Conservation (phyloP, 208 protist genomes). For the Trypanosoma melophagium region DNA sequence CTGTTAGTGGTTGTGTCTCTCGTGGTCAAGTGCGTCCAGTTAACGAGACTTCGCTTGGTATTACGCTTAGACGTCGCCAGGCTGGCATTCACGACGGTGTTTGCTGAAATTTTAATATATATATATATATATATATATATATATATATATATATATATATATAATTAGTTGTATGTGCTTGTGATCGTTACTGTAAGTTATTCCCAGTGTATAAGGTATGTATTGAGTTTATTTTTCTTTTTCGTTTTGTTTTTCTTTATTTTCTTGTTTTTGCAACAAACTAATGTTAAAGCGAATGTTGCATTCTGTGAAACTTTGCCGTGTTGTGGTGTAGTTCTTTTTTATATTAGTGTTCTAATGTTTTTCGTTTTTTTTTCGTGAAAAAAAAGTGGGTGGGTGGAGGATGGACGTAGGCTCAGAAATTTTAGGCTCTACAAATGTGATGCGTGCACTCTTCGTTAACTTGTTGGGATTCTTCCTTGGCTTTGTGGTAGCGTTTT, state of each 20-base stretch:
- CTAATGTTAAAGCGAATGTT: too few species aligned
- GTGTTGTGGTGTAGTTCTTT: not conserved
- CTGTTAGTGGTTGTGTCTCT: constrained; percentile 19
- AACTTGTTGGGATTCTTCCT: constrained; percentile 16
- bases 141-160: constrained; percentile 8
- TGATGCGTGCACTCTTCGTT: not conserved
- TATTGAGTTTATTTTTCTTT: not conserved
- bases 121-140: not conserved
- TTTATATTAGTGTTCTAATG: not conserved
- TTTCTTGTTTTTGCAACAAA: too few species aligned
- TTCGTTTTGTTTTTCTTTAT: not conserved
- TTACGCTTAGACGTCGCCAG: constrained; percentile 20
- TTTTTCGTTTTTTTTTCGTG: constrained; percentile 7
- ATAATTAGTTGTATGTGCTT: not conserved
- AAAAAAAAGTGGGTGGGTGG: not conserved
- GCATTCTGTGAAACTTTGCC: not conserved
- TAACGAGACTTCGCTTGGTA: constrained; percentile 41
- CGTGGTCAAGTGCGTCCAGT: constrained; percentile 32
- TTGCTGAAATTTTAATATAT: not conserved
- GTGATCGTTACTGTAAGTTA: not conserved
- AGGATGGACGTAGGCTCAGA: constrained; percentile 4
- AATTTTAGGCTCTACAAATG: not conserved
- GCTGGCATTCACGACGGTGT: not conserved
- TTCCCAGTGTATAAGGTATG: not conserved
- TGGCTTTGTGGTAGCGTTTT: not conserved